These are phyloP conservation scores for grape (Vitis vinifera) DNA, from an alignment of 164 flowering plant genomes.

Conservation along the genomic window ASM3070453v1 NC_081808.1:2686001-2686500, in stretches of 20 bases:
- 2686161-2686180: conserved; percentile 23
- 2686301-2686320: conserved; percentile 50
- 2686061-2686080: conserved; percentile 70
- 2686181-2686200: conserved; percentile 9
- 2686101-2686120: conserved; percentile 58
- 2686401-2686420: conserved; percentile 42
- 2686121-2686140: conserved; percentile 37
- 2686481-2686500: conserved; percentile 53
- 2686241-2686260: conserved; percentile 47
- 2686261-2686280: conserved; percentile 65
- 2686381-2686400: conserved; percentile 21
- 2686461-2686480: conserved; percentile 33
- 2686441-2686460: conserved; percentile 41
- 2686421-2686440: conserved; percentile 23
- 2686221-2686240: conserved; percentile 23
- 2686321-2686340: conserved; percentile 36
- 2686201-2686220: conserved; percentile 25
- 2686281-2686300: conserved; percentile 27
- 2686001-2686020: conserved; percentile 56
- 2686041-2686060: conserved; percentile 61
- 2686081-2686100: conserved; percentile 44
- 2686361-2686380: conserved; percentile 39
- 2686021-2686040: conserved; percentile 73
- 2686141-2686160: conserved; percentile 29
- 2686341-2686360: conserved; percentile 32